phyloP scores from a whole-genome alignment of 148 eudicot species.

The Camellia granthamiana region DNA sequence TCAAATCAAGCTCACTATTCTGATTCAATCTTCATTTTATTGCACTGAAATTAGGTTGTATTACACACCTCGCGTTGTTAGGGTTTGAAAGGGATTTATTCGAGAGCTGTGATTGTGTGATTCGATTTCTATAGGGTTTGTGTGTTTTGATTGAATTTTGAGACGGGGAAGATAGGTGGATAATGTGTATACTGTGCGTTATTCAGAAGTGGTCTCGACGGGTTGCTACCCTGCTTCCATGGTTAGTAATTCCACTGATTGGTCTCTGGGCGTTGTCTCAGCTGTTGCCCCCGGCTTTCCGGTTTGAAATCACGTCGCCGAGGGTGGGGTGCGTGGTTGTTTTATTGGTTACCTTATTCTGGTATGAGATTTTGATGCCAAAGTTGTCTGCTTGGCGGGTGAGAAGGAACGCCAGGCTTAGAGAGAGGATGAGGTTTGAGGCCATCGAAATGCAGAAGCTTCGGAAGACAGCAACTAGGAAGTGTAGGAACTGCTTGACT shows the following conservation, averaged over 20 bases:
- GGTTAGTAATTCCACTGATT: conserved; percentile 94
- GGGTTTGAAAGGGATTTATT: conserved; percentile 29
- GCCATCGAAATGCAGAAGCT: conserved; percentile 83
- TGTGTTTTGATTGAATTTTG: conserved; percentile 16
- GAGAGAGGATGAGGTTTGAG: conserved; percentile 87
- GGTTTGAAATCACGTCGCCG: conserved; percentile 86
- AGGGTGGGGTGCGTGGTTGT: conserved; percentile 88
- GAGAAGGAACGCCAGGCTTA: conserved; percentile 65
- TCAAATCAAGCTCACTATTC: too few species aligned
- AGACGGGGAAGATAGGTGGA: conserved; percentile 50
- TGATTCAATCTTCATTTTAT: too few species aligned
- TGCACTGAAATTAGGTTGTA: background rate
- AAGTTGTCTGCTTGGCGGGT: conserved; percentile 80
- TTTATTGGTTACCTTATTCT: conserved; percentile 70
- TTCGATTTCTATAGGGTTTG: conserved; percentile 19
- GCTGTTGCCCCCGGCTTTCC: conserved; percentile 87
- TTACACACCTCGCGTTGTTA: conserved; percentile 16
- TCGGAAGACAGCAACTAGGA: conserved; percentile 81
- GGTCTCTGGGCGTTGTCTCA: conserved; percentile 91
- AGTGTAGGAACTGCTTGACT: conserved; percentile 89
- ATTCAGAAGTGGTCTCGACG: conserved; percentile 96
- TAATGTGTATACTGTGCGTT: conserved; percentile 98
- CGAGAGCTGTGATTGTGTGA: conserved; percentile 24
- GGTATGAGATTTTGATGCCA: conserved; percentile 97
- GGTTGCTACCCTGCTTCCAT: conserved; percentile 97